phyloP scores from a whole-genome alignment of 805 yeast species.

The Wickerhamiella vanderwaltii region DNA sequence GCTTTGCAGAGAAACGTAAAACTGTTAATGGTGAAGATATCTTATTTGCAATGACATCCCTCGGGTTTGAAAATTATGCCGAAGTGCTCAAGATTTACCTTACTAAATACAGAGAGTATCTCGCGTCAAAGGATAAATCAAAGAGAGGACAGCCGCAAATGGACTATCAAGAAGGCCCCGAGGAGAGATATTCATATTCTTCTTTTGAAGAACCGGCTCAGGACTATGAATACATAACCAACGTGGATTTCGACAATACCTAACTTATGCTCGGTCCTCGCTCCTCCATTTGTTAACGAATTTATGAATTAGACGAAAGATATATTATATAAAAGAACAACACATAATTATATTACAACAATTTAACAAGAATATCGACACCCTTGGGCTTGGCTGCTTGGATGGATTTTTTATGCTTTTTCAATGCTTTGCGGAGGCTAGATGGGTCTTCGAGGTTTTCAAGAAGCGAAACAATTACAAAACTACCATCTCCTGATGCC shows the following conservation, averaged over 20 bases:
- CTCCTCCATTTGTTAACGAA: no score
- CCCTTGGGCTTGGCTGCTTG: constrained; percentile 27
- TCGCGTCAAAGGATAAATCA: constrained; percentile 19
- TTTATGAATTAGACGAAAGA: constrained; percentile 3
- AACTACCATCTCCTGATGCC: constrained; percentile 63
- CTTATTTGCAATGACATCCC: constrained; percentile 46
- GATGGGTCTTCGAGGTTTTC: constrained; percentile 47
- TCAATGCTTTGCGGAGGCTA: constrained; percentile 42
- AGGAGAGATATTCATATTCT: constrained; percentile 11
- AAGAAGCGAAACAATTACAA: constrained; percentile 66
- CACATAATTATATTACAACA: constrained; percentile 14
- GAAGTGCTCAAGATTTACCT: constrained; percentile 56
- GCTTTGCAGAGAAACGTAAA: constrained; percentile 52
- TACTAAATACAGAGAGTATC: constrained; percentile 48
- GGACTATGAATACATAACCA: constrained; percentile 23
- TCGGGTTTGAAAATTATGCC: constrained; percentile 59
- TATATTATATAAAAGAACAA: constrained; percentile 4
- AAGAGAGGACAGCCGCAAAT: constrained; percentile 11
- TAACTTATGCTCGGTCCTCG: no score
- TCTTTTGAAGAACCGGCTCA: constrained; percentile 15
- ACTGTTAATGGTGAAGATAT: constrained; percentile 63
- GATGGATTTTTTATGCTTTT: constrained; percentile 25
- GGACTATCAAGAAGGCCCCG: constrained; percentile 3
- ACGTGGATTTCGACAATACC: constrained; percentile 15
- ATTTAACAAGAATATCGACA: constrained; percentile 24